Percentiles rank a stretch among this genome's conserved stretches.
phyloP scores from a whole-genome alignment of 139 green algal genomes.

The Gonium pectorale region DNA sequence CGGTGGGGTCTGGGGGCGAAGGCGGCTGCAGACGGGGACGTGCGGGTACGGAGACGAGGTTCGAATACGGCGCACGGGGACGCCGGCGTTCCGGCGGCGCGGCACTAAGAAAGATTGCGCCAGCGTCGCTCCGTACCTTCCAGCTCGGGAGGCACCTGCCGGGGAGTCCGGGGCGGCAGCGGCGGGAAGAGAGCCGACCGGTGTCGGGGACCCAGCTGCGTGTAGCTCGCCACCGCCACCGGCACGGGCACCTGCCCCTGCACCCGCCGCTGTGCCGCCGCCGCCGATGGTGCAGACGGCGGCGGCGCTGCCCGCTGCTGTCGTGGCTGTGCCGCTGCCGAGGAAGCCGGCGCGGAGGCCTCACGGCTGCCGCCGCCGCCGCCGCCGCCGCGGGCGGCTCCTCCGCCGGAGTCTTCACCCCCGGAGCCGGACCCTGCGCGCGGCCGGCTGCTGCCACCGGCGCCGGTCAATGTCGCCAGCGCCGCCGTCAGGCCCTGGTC shows the following conservation, averaged over 20 bases:
- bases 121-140: too few relatives aligned
- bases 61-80: too few relatives aligned
- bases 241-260: too few relatives aligned
- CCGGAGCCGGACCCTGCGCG: not conserved
- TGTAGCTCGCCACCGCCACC: constrained; percentile 10
- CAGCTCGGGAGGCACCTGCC: not conserved
- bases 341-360: not conserved
- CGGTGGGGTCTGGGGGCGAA: not conserved
- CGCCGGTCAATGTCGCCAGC: not conserved
- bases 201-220: not conserved
- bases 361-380: too few relatives aligned
- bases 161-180: not conserved
- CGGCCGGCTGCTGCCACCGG: not conserved
- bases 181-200: not conserved
- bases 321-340: not conserved
- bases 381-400: too few relatives aligned
- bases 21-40: not conserved
- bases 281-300: not conserved
- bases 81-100: too few relatives aligned
- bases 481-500: not conserved
- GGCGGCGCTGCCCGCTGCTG: not conserved
- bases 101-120: too few relatives aligned
- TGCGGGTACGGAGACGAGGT: too few relatives aligned
- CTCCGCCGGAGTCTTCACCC: not conserved
- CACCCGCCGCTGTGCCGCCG: not conserved